A percentile compares a stretch with the other conserved stretches of the same genome.
Evolutionary conservation across 139 green algal species (phyloP).

Genomic region (Coelastrella sp.): DNA sequence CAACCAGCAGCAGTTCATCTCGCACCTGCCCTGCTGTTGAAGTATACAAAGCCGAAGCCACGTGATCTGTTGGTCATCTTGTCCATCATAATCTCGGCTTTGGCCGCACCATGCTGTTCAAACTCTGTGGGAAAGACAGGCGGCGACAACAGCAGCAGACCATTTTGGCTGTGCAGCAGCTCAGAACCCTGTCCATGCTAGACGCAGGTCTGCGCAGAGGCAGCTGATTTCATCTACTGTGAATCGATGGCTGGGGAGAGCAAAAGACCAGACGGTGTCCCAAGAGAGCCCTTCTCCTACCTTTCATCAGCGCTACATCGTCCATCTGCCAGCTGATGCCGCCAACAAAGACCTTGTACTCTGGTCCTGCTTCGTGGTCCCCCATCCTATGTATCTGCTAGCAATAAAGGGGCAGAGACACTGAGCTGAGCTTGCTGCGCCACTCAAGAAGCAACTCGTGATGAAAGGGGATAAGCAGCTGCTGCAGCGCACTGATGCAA

Average conservation of each 20-base stretch:
- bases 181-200: too few relatives aligned
- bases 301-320: slow-evolving; percentile 41
- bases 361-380: slow-evolving; percentile 16
- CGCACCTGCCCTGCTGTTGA: slow-evolving; percentile 29
- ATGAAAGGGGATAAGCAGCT: too few relatives aligned
- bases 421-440: too few relatives aligned
- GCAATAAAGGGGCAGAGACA: too few relatives aligned
- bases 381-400: background rate
- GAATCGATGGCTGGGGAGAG: too few relatives aligned
- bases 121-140: slow-evolving; percentile 35
- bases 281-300: background rate
- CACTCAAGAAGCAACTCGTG: too few relatives aligned
- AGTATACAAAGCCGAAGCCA: slow-evolving; percentile 52
- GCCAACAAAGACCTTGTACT: slow-evolving; percentile 54
- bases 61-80: slow-evolving; percentile 45
- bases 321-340: slow-evolving; percentile 50
- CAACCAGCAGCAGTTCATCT: background rate
- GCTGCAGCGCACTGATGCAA: too few relatives aligned
- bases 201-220: too few relatives aligned
- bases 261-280: background rate
- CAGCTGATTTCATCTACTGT: too few relatives aligned
- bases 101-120: slow-evolving; percentile 29
- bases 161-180: too few relatives aligned
- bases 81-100: slow-evolving; percentile 53
- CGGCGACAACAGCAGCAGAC: background rate